phyloP scores from a whole-genome alignment of 768 basidiomycete genomes.

The Mycena albidolilacea region DNA sequence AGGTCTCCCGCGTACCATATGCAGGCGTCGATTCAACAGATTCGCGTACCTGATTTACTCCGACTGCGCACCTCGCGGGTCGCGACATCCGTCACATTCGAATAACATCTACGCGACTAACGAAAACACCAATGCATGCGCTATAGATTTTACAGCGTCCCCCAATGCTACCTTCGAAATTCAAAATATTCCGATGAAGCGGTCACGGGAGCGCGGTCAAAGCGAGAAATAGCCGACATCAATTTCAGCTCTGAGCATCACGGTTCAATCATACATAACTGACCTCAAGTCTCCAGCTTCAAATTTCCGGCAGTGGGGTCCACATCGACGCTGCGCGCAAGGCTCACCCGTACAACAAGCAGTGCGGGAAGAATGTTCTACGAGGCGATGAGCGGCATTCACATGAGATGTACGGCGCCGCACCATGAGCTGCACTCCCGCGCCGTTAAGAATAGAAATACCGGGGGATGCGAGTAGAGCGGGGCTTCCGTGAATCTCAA shows the following conservation, averaged over 20 bases:
- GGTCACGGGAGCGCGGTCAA: not conserved
- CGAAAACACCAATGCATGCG: no score
- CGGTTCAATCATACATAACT: no score
- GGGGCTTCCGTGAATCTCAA: not conserved
- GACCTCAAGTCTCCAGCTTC: not conserved
- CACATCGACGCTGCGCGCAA: constrained; percentile 10
- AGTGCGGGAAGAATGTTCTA: constrained; percentile 14
- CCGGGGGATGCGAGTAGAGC: not conserved
- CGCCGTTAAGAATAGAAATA: not conserved
- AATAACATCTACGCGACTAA: no score
- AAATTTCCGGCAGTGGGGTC: not conserved
- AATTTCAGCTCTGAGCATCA: not conserved
- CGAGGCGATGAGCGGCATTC: not conserved
- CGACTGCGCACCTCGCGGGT: no score
- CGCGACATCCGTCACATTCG: no score
- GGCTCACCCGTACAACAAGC: constrained; percentile 10
- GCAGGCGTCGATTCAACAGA: no score
- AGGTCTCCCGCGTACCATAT: no score
- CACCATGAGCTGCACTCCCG: constrained; percentile 7
- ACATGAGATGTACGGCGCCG: not conserved
- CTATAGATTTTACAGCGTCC: no score
- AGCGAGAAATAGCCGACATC: constrained; percentile 3
- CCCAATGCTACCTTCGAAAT: no score
- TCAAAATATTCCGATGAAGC: no score
- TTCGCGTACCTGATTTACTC: no score